phyloP scores from a whole-genome alignment of 352 stramenopile species.

The Phytophthora cactorum region DNA sequence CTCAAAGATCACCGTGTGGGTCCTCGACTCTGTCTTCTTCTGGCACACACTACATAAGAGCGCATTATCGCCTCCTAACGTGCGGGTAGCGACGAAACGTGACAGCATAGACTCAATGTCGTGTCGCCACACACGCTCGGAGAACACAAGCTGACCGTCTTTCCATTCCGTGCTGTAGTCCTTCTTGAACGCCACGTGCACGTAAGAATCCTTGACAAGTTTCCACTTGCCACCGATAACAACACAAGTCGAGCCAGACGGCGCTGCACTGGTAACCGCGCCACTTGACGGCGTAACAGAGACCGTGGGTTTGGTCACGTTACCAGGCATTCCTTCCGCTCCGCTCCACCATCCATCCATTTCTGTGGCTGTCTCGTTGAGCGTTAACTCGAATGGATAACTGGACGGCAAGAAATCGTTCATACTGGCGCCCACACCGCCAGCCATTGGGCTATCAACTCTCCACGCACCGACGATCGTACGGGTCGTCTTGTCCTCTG shows the following conservation, averaged over 20 bases:
- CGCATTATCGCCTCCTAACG: constrained; percentile 83
- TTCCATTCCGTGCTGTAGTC: constrained; percentile 91
- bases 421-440: constrained; percentile 44
- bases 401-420: constrained; percentile 69
- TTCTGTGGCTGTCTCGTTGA: constrained; percentile 61
- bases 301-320: constrained; percentile 18
- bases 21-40: constrained; percentile 80
- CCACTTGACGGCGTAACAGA: constrained; percentile 26
- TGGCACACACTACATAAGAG: constrained; percentile 75
- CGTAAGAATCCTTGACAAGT: constrained; percentile 84
- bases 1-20: constrained; percentile 82
- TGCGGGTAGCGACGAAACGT: constrained; percentile 80
- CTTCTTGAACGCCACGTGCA: constrained; percentile 90
- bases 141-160: constrained; percentile 76
- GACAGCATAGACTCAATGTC: constrained; percentile 85
- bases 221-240: constrained; percentile 63
- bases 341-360: constrained; percentile 84
- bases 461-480: constrained; percentile 74
- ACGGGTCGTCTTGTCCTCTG: constrained; percentile 30
- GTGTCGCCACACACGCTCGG: constrained; percentile 85
- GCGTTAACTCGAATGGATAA: constrained; percentile 69
- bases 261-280: constrained; percentile 12
- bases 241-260: constrained; percentile 16
- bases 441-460: constrained; percentile 44
- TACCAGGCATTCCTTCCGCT: constrained; percentile 38